Conservation (phyloP, 2,329 filamentous ascomycete species). For the Phyllachora maydis region DNA sequence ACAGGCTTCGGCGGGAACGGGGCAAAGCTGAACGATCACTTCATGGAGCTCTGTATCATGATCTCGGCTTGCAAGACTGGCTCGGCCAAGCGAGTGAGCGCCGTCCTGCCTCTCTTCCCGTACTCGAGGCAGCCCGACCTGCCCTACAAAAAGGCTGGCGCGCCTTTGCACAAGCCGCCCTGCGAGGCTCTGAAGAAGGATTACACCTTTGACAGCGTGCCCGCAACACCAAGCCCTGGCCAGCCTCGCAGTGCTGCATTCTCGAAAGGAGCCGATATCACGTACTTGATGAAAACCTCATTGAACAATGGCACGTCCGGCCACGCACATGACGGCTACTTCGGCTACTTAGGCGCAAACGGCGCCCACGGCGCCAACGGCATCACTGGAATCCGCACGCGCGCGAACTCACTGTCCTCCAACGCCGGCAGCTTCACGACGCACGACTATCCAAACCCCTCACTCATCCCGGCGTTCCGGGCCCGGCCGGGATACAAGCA, state of each 20-base stretch:
- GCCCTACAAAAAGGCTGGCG: constrained; percentile 88
- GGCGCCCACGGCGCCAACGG: constrained; percentile 5
- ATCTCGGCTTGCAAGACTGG: constrained; percentile 82
- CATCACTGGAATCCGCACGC: constrained; percentile 13
- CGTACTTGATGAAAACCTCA: constrained; percentile 50
- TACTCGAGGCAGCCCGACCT: constrained; percentile 94
- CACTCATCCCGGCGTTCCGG: constrained; percentile 37
- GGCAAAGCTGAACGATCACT: constrained; percentile 84
- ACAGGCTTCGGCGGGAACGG: constrained; percentile 40
- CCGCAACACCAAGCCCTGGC: constrained; percentile 61
- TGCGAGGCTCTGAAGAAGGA: constrained; percentile 29
- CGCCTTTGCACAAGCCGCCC: constrained; percentile 57
- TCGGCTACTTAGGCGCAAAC: constrained; percentile 21
- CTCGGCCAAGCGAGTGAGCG: constrained; percentile 81
- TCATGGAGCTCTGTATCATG: constrained; percentile 93
- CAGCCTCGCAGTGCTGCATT: constrained; percentile 45
- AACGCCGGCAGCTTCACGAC: constrained; percentile 40
- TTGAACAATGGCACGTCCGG: constrained; percentile 28
- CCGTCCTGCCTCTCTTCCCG: constrained; percentile 84
- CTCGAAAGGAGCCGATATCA: constrained; percentile 48
- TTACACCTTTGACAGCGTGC: constrained; percentile 83
- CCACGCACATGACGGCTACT: constrained; percentile 10
- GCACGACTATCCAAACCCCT: constrained; percentile 42
- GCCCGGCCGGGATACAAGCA: constrained; percentile 90
- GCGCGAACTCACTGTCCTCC: constrained; percentile 18